A percentile compares a stretch with the other conserved stretches of the same genome.
Evolutionary conservation across 192 early-diverging fungal genomes (phyloP).

Genomic region (Backusella psychrophila): DNA sequence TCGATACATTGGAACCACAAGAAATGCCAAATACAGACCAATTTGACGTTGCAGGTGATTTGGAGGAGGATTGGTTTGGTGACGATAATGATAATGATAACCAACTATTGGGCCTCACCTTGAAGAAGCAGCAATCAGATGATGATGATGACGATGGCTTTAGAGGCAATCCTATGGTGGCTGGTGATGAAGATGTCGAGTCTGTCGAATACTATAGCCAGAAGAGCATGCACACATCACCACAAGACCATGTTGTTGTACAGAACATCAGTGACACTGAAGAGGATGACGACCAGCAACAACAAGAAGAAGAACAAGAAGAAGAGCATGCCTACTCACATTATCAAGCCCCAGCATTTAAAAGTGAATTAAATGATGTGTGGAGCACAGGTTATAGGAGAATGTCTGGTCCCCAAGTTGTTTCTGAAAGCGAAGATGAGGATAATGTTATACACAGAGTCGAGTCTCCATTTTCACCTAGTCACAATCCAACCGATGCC

Average conservation of each 20-base stretch:
- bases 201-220: conserved; percentile 28
- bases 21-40: conserved; percentile 32
- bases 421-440: conserved; percentile 24
- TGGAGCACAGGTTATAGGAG: conserved; percentile 28
- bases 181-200: conserved; percentile 50
- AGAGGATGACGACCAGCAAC: not conserved
- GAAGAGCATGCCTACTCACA: not conserved
- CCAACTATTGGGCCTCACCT: not conserved
- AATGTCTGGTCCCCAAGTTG: conserved; percentile 29
- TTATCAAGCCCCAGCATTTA: not conserved
- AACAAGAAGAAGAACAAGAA: not conserved
- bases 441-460: not conserved
- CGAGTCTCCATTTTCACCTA: not conserved
- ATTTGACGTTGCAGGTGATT: conserved; percentile 40
- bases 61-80: conserved; percentile 51
- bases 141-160: conserved; percentile 34
- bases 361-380: conserved; percentile 33
- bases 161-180: conserved; percentile 48
- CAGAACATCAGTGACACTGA: conserved; percentile 6
- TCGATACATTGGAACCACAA: conserved; percentile 1
- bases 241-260: not conserved
- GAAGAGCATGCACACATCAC: not conserved
- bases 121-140: not conserved
- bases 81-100: conserved; percentile 17
- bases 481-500: not conserved